Percentiles rank a stretch among this genome's conserved stretches.
phyloP scores from a whole-genome alignment of 305 asterid species.

The Caryopteris hybrid region DNA sequence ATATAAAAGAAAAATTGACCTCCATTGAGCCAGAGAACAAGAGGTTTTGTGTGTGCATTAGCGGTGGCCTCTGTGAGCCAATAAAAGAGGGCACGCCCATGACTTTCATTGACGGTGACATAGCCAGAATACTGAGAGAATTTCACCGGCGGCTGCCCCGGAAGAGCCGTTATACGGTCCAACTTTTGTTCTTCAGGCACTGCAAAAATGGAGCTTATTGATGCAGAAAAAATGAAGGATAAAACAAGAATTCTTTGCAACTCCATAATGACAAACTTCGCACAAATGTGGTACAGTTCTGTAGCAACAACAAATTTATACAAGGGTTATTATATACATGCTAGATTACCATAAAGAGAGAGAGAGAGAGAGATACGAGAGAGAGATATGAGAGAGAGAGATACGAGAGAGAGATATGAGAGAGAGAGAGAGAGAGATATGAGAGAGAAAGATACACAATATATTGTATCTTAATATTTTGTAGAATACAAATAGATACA shows the following conservation, averaged over 20 bases:
- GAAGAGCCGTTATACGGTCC: slow-evolving; percentile 45
- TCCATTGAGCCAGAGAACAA: slow-evolving; percentile 82
- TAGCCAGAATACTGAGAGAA: slow-evolving; percentile 68
- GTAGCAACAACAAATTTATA: too few relatives aligned
- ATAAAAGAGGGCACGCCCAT: slow-evolving; percentile 62
- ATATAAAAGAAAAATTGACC: slow-evolving; percentile 28
- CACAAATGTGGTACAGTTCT: too few relatives aligned
- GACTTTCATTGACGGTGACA: slow-evolving; percentile 41
- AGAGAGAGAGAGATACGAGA: too few relatives aligned
- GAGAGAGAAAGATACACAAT: too few relatives aligned
- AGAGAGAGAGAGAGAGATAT: too few relatives aligned
- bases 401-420: too few relatives aligned
- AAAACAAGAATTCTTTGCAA: neutral
- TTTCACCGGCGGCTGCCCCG: slow-evolving; percentile 63
- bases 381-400: too few relatives aligned
- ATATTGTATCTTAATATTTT: too few relatives aligned
- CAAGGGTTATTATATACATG: too few relatives aligned
- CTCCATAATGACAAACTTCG: neutral
- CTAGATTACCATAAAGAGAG: too few relatives aligned
- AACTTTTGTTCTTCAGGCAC: slow-evolving; percentile 36
- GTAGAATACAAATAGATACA: too few relatives aligned
- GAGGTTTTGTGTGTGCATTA: slow-evolving; percentile 38
- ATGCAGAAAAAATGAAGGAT: slow-evolving; percentile 6
- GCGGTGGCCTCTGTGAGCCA: slow-evolving; percentile 58
- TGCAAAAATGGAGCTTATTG: slow-evolving; percentile 1